phyloP scores from a whole-genome alignment of 306 rosid species.

The Cucurbita ficifolia region DNA sequence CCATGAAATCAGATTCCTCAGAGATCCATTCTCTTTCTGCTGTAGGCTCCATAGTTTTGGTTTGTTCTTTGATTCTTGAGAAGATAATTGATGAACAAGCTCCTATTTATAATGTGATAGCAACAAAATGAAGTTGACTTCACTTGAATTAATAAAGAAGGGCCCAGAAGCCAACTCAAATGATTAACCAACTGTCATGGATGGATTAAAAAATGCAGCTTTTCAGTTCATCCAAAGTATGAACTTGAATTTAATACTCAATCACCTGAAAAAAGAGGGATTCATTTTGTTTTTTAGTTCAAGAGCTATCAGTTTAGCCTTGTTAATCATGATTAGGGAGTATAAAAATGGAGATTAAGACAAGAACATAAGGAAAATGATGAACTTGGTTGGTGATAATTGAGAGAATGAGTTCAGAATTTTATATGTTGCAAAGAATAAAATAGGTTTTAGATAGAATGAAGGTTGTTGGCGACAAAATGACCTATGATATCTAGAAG shows the following conservation, averaged over 20 bases:
- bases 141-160: neutral
- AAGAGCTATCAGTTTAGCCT: neutral
- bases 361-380: neutral
- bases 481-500: conserved; percentile 1
- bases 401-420: neutral
- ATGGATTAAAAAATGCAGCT: conserved; percentile 1
- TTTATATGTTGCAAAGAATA: neutral
- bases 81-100: neutral
- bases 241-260: neutral
- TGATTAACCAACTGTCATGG: neutral
- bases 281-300: neutral
- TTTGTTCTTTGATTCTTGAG: neutral
- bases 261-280: neutral
- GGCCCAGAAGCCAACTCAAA: conserved; percentile 3
- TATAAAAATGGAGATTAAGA: neutral
- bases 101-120: neutral
- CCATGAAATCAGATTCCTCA: conserved; percentile 49
- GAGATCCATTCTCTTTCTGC: conserved; percentile 51
- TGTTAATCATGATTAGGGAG: neutral
- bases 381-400: neutral
- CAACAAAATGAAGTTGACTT: conserved; percentile 4
- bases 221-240: neutral
- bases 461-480: conserved; percentile 3
- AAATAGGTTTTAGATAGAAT: neutral
- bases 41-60: conserved; percentile 29